phyloP scores from a whole-genome alignment of 108 stramenopile genomes.

The Nitzschia sp. region DNA sequence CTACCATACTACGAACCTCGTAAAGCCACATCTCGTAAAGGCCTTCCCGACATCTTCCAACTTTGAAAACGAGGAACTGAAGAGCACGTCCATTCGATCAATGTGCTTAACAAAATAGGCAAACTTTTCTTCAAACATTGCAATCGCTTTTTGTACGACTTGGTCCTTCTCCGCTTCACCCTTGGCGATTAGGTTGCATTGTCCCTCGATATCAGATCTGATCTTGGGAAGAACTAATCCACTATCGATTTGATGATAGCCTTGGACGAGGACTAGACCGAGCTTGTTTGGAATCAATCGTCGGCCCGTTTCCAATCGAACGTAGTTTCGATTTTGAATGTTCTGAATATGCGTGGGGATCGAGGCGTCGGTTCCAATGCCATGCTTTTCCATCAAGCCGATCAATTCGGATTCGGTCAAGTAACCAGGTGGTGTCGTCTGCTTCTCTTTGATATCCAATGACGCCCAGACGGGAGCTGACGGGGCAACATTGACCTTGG shows the following conservation, averaged over 20 bases:
- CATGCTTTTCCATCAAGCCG: constrained; percentile 87
- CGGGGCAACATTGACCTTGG: constrained; percentile 54
- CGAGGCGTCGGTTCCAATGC: constrained; percentile 87
- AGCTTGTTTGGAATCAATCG: constrained; percentile 83
- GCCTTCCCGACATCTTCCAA: constrained; percentile 91
- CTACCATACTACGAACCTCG: constrained; percentile 42
- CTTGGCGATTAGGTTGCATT: constrained; percentile 88
- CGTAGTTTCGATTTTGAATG: constrained; percentile 87
- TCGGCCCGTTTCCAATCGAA: constrained; percentile 70
- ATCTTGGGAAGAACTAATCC: constrained; percentile 87
- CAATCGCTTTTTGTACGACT: constrained; percentile 68
- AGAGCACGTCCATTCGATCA: constrained; percentile 87
- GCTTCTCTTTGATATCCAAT: constrained; percentile 78
- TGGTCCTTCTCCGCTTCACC: constrained; percentile 69
- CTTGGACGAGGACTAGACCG: constrained; percentile 87
- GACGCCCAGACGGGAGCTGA: constrained; percentile 58
- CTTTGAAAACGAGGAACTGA: constrained; percentile 82
- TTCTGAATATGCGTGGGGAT: constrained; percentile 92
- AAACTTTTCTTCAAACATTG: constrained; percentile 78
- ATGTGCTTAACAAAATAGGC: constrained; percentile 73
- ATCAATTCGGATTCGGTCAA: constrained; percentile 91
- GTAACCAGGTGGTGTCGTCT: constrained; percentile 87
- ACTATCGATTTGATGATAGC: constrained; percentile 87
- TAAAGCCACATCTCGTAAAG: constrained; percentile 81
- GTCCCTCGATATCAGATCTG: constrained; percentile 87